Evolutionary conservation across 169 alveolate species (phyloP), one percentile per base, ranked within the genome.

Genomic region (Plasmodium inui): DNA sequence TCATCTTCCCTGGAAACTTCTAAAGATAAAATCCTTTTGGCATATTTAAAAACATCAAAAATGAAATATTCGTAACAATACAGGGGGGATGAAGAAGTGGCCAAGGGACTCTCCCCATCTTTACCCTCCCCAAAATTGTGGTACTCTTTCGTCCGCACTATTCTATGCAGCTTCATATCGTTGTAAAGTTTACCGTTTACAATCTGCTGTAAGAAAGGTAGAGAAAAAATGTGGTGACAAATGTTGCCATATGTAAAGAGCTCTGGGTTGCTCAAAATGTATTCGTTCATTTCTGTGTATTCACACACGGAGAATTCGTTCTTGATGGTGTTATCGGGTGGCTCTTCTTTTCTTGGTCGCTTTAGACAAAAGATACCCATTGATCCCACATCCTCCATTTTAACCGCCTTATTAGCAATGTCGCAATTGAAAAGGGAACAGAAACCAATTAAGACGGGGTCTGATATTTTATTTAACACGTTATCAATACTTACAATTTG

Each of bases 201-300:
- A 10, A 96, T 89, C 17, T 95, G 79, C 17, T 84, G 73, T 72
- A 96, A 57, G 22, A 96, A 96, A 17, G 78, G 57, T 8, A 95
- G 91, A 3, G 96, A 92, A 84, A 96, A 95, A 37, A 95, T 61
- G 78, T 96, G 97, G 83, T 96, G 97, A 53, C 97, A 96, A 41
- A 96, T 96, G 67, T 96, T 96, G 14, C 97, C 97, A 89, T 89
- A 89, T 79, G 19, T 55, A 89, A 89, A 89, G 50, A 89, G 72
- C 44, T 78, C 90, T 12, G 82, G 53, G 72, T 89, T 89, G 8
- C 67, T 78, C 50, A 79, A 44, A 26, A 89, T 79, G 26, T 44
- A 34, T 10, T 89, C 61, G 82, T 26, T 57, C 82, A 89, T 10
- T 89, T 89, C 94, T 37, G 90, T 89, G 79, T 89, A 89, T 89